A percentile compares a stretch with the other conserved stretches of the same genome.
These are phyloP conservation scores for Vitis hybrid DNA, from an alignment of 177 flowering plant species.

Conservation along the genomic window DNA sequence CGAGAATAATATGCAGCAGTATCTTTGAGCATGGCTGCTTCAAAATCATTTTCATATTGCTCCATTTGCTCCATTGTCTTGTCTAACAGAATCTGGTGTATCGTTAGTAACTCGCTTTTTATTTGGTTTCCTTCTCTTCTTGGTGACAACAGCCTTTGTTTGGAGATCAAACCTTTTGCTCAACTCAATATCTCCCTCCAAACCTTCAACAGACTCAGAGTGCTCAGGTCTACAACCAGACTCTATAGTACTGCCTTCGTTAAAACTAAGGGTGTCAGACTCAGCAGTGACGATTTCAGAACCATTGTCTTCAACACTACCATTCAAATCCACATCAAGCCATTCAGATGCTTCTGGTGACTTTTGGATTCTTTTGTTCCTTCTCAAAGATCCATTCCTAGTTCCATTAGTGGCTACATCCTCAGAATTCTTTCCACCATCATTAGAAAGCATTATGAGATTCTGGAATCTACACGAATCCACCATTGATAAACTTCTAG, in stretches of 20 bases:
- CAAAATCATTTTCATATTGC: constrained; percentile 76
- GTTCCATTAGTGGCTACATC: constrained; percentile 21
- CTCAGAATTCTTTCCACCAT: constrained; percentile 21
- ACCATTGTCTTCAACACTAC: constrained; percentile 53
- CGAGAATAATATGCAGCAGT: constrained; percentile 89
- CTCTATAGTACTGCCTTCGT: constrained; percentile 54
- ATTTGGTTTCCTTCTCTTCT: constrained; percentile 74
- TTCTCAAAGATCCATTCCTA: constrained; percentile 34
- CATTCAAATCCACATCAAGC: constrained; percentile 47
- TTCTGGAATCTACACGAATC: constrained; percentile 38
- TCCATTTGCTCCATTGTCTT: constrained; percentile 23
- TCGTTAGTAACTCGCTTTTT: constrained; percentile 52
- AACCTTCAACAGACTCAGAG: constrained; percentile 34
- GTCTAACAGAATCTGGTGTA: constrained; percentile 21
- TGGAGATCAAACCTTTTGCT: constrained; percentile 51
- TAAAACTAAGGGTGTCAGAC: constrained; percentile 49
- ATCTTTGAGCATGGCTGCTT: constrained; percentile 69
- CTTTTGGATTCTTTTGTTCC: constrained; percentile 41
- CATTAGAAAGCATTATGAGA: constrained; percentile 21
- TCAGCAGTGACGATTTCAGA: constrained; percentile 54
- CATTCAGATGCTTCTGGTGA: constrained; percentile 44
- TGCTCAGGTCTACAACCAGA: constrained; percentile 44
- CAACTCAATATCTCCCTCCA: constrained; percentile 43
- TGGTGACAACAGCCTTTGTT: constrained; percentile 48
- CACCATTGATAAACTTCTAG: constrained; percentile 52